phyloP scores from a whole-genome alignment of 352 stramenopile genomes.

The Phytopythium helicoides region DNA sequence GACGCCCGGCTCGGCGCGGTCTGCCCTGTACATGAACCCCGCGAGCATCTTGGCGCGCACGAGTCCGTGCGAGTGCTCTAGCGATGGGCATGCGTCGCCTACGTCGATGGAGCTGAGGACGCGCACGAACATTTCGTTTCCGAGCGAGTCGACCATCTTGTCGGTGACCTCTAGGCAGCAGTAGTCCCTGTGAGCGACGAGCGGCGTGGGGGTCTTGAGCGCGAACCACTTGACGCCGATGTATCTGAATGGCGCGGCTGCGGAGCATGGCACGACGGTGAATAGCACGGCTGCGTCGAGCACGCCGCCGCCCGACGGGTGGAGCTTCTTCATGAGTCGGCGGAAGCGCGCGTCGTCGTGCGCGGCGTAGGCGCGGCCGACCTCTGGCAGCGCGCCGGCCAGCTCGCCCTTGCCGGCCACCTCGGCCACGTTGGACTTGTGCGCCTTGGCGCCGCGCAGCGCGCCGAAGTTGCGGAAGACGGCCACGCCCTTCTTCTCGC shows the following conservation, averaged over 20 bases:
- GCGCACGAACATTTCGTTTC: conserved; percentile 85
- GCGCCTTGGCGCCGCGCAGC: conserved; percentile 43
- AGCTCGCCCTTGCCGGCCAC: conserved; percentile 71
- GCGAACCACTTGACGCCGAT: conserved; percentile 89
- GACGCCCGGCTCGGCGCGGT: conserved; percentile 64
- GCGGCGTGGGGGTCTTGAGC: conserved; percentile 75
- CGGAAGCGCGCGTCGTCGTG: conserved; percentile 78
- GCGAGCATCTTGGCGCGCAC: conserved; percentile 80
- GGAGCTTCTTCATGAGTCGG: conserved; percentile 82
- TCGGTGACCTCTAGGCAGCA: conserved; percentile 85
- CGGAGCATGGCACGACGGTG: conserved; percentile 75
- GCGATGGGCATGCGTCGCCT: conserved; percentile 65
- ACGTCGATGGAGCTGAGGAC: conserved; percentile 82
- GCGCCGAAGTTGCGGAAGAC: conserved; percentile 80
- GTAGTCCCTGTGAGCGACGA: conserved; percentile 83
- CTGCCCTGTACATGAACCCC: conserved; percentile 75
- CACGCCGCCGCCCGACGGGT: conserved; percentile 37
- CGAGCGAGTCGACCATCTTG: conserved; percentile 77
- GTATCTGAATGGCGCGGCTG: conserved; percentile 71
- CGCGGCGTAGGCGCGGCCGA: conserved; percentile 71
- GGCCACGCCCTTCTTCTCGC: conserved; percentile 79
- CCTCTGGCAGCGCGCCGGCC: conserved; percentile 66
- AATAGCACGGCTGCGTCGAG: conserved; percentile 78
- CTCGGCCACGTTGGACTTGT: conserved; percentile 81
- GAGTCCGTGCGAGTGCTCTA: conserved; percentile 84